Evolutionary conservation across 441 rosid species (phyloP), one percentile per base, ranked within the genome.

Genomic region (Sinapis alba): DNA sequence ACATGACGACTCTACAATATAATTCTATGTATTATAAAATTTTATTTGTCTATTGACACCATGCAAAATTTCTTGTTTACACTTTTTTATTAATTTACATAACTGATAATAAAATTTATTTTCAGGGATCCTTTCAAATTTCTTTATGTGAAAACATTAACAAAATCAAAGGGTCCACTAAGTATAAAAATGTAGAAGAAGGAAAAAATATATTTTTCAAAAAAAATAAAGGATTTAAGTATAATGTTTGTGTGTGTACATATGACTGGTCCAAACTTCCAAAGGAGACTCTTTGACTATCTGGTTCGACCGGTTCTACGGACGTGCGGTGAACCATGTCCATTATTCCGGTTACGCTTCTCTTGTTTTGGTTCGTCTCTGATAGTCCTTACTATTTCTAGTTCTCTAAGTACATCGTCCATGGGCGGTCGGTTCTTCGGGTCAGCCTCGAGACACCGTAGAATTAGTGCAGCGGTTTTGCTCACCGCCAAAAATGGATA

Each of bases 401-500:
- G 45, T 4, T 71, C 84, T 30, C 75, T 82, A 28, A 86, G 65
- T 10, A 95, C 90, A 9, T 89, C 73, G 18, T 86, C 88, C 98
- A 91, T 95, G 3, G 93, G 79, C 0, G 99, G 98, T 15, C 99
- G 83, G 20, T 27, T 82, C 72, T 74, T 87, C 0, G 88, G 98
- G 24, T 92, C 98, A 6, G 75, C 64, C 66, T 88, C 88, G 12
- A 92, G 69, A 76, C 99, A 95, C 21, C 64, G 78, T 9, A 76
- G 20, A 8, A 90, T 80, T 6, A 95, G 84, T 30, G 67, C 78
- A 1, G 92, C 99, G 7, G 82, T 79, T 69, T 23, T 79, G 30
- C 54, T 15, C 26, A 86, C 93, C 0, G 81, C 98, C 47, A 77
- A 69, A 12, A 77, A 9, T 6, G 99, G 91, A 87, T 81, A 91